Evolutionary conservation across 1,139 yeast species (phyloP), one percentile per base, ranked within the genome.

Genomic region (Yarrowia galli): DNA sequence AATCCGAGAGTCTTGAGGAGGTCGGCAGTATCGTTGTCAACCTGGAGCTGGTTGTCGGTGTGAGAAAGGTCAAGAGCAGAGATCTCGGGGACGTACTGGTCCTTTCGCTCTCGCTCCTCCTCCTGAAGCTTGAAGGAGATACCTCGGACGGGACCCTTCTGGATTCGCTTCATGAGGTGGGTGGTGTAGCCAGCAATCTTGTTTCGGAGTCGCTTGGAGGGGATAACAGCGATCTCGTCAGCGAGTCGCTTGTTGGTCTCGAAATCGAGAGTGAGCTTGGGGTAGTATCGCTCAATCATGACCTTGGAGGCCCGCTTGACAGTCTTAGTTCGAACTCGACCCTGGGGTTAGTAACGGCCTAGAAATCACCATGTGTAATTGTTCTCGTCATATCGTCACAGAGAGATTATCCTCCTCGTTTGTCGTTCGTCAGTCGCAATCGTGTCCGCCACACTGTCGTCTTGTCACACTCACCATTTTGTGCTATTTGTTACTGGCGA

Each of bases 141-240:
- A 88, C 99, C 99, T 89, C 98, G 93, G 79, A 95, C 99, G 87
- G 99, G 99, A 82, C 99, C 99, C 89, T 95, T 95, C 87, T 96
- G 99, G 82, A 95, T 95, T 88, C 99, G 93, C 89, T 92, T 93
- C 99, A 95, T 96, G 85, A 95, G 89, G 86, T 95, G 99, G 81
- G 99, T 95, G 85, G 99, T 95, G 97, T 93, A 95, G 83, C 99
- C 99, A 83, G 99, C 99, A 82, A 95, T 96, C 92, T 95, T 95
- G 96, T 96, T 96, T 89, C 99, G 95, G 84, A 96, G 91, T 87
- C 99, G 93, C 91, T 96, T 96, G 81, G 99, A 92, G 85, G 96
- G 98, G 82, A 96, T 96, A 84, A 91, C 93, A 79, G 99, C 99
- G 80, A 96, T 92, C 85, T 96, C 98, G 81, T 92, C 90, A 79